Evolutionary conservation across 768 basidiomycete species (phyloP).

Genomic region (Filobasidium wieringae): DNA sequence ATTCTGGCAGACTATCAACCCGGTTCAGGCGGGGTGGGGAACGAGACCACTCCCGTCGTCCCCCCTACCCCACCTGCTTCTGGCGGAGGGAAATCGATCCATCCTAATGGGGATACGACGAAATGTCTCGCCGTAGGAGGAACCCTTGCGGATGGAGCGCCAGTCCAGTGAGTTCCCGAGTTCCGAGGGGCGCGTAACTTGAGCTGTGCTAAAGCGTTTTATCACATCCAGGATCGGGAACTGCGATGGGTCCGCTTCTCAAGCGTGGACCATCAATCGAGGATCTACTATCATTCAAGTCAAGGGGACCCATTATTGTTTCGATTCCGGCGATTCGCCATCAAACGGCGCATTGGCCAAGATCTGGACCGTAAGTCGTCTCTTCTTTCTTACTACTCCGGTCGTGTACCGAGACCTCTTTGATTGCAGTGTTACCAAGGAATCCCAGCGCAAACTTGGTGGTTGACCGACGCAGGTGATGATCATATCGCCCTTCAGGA

Average conservation of each 20-base stretch:
- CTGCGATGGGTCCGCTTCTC: constrained; percentile 16
- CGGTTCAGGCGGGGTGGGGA: neutral
- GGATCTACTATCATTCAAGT: constrained; percentile 19
- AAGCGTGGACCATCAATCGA: constrained; percentile 18
- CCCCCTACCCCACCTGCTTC: constrained; percentile 13
- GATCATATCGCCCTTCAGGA: constrained; percentile 17
- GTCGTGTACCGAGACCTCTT: neutral
- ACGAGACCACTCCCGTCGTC: neutral
- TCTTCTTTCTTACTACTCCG: neutral
- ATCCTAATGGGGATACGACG: constrained; percentile 18
- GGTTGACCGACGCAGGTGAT: constrained; percentile 15
- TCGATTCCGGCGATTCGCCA: constrained; percentile 22
- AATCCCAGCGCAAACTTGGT: constrained; percentile 23
- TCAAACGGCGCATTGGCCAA: constrained; percentile 21
- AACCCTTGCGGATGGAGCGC: constrained; percentile 12
- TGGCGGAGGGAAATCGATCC: constrained; percentile 14
- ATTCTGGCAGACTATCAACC: constrained; percentile 25
- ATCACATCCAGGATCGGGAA: constrained; percentile 18
- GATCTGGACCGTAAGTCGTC: constrained; percentile 20
- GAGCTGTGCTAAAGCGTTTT: constrained; percentile 7
- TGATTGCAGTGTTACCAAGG: constrained; percentile 18
- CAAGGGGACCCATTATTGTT: constrained; percentile 23
- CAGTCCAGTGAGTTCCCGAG: constrained; percentile 15
- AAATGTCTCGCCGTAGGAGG: constrained; percentile 24
- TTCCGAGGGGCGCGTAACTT: neutral